phyloP scores from a whole-genome alignment of 345 rosid species.

The Euphorbia lathyris region DNA sequence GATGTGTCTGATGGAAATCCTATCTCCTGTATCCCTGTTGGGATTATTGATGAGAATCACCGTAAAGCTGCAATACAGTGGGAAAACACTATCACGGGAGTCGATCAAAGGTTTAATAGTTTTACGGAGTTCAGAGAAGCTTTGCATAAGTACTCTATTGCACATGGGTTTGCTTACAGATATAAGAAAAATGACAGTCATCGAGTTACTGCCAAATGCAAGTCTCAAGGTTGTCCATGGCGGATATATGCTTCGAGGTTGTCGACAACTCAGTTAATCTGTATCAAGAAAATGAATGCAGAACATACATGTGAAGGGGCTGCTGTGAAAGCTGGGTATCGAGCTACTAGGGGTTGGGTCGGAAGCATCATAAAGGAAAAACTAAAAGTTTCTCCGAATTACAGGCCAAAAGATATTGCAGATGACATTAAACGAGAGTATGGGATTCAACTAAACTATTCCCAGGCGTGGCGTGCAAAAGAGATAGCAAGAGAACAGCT shows the following conservation, averaged over 20 bases:
- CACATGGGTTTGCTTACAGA: constrained; percentile 81
- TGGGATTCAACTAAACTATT: constrained; percentile 84
- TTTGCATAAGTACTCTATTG: constrained; percentile 80
- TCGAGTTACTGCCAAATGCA: constrained; percentile 86
- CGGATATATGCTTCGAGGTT: constrained; percentile 82
- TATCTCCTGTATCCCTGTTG: constrained; percentile 36
- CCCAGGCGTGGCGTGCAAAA: constrained; percentile 95
- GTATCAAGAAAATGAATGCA: constrained; percentile 79
- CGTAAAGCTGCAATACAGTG: constrained; percentile 67
- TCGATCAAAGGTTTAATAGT: constrained; percentile 82
- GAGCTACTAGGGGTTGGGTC: constrained; percentile 91
- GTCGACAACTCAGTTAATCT: constrained; percentile 75
- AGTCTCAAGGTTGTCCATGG: constrained; percentile 89
- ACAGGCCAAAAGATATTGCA: constrained; percentile 86
- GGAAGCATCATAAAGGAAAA: constrained; percentile 91
- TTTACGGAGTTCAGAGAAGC: constrained; percentile 85
- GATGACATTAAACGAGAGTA: constrained; percentile 85
- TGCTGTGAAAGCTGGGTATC: constrained; percentile 68
- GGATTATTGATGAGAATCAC: constrained; percentile 42
- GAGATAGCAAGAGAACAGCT: constrained; percentile 94
- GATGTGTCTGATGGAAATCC: constrained; percentile 42
- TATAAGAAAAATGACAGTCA: constrained; percentile 93
- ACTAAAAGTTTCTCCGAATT: constrained; percentile 74
- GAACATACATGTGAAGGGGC: constrained; percentile 91
- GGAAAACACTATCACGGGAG: constrained; percentile 87